Conservation (phyloP, 1,284 basidiomycete species). For the Wolfiporia cocos region DNA sequence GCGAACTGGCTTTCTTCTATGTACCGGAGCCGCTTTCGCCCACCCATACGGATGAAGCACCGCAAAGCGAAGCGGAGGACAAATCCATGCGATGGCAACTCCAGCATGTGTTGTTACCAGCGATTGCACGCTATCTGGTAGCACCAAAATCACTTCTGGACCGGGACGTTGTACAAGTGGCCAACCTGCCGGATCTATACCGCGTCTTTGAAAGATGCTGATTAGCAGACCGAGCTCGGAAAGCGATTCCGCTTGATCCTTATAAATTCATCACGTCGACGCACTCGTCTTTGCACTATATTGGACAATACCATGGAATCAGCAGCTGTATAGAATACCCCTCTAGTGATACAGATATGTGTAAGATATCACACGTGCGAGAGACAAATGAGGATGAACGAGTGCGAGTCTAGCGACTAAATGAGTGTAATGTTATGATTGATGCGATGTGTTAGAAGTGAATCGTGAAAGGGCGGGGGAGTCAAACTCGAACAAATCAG, state of each 20-base stretch:
- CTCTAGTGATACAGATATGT: no score
- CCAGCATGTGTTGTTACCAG: conserved; percentile 83
- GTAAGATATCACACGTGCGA: no score
- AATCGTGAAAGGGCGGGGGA: conserved; percentile 24
- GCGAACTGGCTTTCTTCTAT: conserved; percentile 91
- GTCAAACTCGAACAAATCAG: conserved; percentile 68
- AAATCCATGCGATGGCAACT: conserved; percentile 77
- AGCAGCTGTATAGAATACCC: no score
- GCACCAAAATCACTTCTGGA: conserved; percentile 69
- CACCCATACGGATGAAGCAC: background rate
- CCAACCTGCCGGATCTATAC: conserved; percentile 84
- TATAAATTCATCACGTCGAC: no score
- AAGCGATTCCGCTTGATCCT: no score
- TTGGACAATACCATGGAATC: no score
- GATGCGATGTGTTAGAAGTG: conserved; percentile 5
- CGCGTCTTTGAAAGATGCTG: conserved; percentile 87
- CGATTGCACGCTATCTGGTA: conserved; percentile 68
- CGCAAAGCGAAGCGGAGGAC: conserved; percentile 27
- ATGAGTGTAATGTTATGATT: no score
- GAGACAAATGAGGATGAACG: no score
- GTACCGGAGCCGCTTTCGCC: conserved; percentile 51
- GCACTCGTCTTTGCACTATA: no score
- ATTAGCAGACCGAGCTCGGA: no score
- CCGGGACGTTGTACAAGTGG: conserved; percentile 78
- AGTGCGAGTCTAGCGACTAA: no score